These are phyloP conservation scores for Lodderomyces metapsilosis DNA, from an alignment of 1,139 yeast species.

Conservation along the genomic window DNA sequence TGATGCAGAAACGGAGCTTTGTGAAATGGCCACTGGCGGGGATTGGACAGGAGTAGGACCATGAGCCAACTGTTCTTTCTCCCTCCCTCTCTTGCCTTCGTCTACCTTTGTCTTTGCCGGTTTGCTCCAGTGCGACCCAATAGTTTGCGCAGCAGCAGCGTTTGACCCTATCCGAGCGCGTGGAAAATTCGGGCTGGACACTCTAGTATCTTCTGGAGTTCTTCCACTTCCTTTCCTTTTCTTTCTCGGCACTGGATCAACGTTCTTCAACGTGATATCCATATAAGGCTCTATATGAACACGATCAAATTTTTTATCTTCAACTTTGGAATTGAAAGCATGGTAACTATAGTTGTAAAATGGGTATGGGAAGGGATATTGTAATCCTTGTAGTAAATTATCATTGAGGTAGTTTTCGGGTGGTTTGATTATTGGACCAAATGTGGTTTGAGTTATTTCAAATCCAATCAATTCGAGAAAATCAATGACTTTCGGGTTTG, in stretches of 20 bases:
- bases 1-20: conserved; percentile 1
- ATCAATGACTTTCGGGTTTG: conserved; percentile 33
- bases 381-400: conserved; percentile 41
- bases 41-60: no score
- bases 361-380: conserved; percentile 49
- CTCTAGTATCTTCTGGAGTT: neutral
- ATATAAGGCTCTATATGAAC: conserved; percentile 36
- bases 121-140: no score
- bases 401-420: conserved; percentile 39
- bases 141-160: no score
- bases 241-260: conserved; percentile 9
- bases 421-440: conserved; percentile 42
- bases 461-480: conserved; percentile 36
- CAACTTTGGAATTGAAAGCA: conserved; percentile 30
- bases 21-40: no score
- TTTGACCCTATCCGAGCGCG: no score
- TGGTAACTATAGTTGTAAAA: conserved; percentile 48
- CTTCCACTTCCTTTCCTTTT: conserved; percentile 11
- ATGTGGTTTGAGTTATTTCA: conserved; percentile 37
- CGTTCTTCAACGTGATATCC: conserved; percentile 33
- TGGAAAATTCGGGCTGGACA: no score
- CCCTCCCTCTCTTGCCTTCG: no score
- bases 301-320: conserved; percentile 25
- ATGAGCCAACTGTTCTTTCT: no score
- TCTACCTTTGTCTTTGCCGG: no score